Evolutionary conservation across 2,329 filamentous ascomycete genomes (phyloP), one percentile per base, ranked within the genome.

Genomic region (Onygenales sp.): DNA sequence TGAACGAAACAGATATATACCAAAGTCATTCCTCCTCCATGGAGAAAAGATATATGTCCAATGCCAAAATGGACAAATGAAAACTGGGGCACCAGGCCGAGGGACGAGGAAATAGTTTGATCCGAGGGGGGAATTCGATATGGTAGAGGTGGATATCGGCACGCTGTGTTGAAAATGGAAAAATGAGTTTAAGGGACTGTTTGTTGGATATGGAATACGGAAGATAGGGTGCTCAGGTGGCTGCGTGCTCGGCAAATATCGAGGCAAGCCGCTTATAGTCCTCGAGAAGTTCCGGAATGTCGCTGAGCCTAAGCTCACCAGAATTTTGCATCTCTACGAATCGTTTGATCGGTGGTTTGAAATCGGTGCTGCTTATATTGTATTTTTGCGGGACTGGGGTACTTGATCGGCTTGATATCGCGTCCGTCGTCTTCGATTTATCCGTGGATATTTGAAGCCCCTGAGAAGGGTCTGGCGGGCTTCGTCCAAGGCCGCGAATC

Each of bases 201-300:
- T 27, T 27, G 21, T 27, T 27, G 21, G 21, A 5, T 27, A 27
- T 27, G 21, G 21, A 27, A 27, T 27, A 27, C 21, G 21, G 17
- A 31, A 41, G 17, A 39, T 31, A 41, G 11, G 17, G 31, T 32
- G n/a, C 17, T 51, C 43, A 46, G 17, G 50, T 39, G 38, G 17
- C 39, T 2, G 17, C 33, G 13, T 53, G 43, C 10, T 83, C 80
- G 61, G 81, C 82, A 54, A 91, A 66, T 7, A 80, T 80, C 32
- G 75, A 75, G 0, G 86, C 86, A 46, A 92, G 70, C 51, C 87
- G 76, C 61, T 87, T 81, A 63, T 92, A 92, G 66, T 92, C 87
- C 53, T 81, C 77, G 21, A 92, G 69, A 48, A 92, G 71, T 53
- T 86, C 81, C 27, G 85, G 70, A 14, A 92, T 83, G 62, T 92